These are phyloP conservation scores for Rutstroemia sp. DNA, from an alignment of 2,329 filamentous ascomycete genomes.

Conservation along the genomic window DNA sequence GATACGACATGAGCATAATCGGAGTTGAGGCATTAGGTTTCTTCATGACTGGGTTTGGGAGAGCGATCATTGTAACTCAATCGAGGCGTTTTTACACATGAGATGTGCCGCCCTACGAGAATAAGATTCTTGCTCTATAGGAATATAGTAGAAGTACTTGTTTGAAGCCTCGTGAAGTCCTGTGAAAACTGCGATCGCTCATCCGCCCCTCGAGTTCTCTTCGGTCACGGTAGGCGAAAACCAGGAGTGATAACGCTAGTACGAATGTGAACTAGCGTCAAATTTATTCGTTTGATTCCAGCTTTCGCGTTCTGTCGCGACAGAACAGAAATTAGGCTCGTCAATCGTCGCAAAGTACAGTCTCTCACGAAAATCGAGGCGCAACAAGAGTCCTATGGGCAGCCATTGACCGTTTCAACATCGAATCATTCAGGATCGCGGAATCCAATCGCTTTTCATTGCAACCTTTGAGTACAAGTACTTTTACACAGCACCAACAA, in stretches of 20 bases:
- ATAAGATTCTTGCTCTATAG: background rate
- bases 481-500: background rate
- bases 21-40: slow-evolving; percentile 11
- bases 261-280: background rate
- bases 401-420: background rate
- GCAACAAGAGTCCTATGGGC: background rate
- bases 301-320: background rate
- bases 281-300: background rate
- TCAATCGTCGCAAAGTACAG: background rate
- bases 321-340: background rate
- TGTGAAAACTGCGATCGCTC: background rate
- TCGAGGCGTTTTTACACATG: slow-evolving; percentile 3
- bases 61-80: slow-evolving; percentile 4
- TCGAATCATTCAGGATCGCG: too few species aligned
- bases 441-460: too few species aligned
- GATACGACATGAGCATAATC: slow-evolving; percentile 6
- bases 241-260: background rate
- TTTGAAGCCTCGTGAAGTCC: background rate
- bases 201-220: too few species aligned
- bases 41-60: slow-evolving; percentile 1
- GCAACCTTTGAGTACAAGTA: background rate
- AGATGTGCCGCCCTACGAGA: background rate
- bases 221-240: too few species aligned
- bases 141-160: background rate
- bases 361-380: background rate